Conservation (phyloP, 495 filamentous ascomycete genomes). For the Beverwykella pulmonaria region DNA sequence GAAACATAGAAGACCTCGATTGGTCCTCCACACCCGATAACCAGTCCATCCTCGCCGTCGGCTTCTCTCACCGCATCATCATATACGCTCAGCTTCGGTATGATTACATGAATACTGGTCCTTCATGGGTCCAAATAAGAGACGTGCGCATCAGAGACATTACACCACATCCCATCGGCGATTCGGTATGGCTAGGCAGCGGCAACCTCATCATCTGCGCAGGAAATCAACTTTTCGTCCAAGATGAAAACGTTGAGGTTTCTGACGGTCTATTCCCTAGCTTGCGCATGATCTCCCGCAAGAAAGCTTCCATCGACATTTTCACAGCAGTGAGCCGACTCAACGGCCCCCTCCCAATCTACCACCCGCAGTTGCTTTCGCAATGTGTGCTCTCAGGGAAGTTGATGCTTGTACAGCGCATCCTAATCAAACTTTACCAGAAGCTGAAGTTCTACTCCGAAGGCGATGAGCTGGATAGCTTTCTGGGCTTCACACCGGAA, state of each 20-base stretch:
- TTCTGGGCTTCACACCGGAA: slow-evolving; percentile 70
- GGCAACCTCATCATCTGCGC: slow-evolving; percentile 84
- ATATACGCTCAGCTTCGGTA: slow-evolving; percentile 91
- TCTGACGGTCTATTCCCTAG: slow-evolving; percentile 64
- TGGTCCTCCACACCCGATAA: slow-evolving; percentile 93
- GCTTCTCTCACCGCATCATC: slow-evolving; percentile 81
- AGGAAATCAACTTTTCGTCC: slow-evolving; percentile 91
- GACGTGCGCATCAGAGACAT: slow-evolving; percentile 80
- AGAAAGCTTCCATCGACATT: slow-evolving; percentile 59
- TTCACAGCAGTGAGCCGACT: slow-evolving; percentile 80
- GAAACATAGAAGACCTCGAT: slow-evolving; percentile 83
- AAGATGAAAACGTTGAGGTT: slow-evolving; percentile 71
- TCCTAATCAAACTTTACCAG: slow-evolving; percentile 73
- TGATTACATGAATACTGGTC: slow-evolving; percentile 87
- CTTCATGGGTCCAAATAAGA: slow-evolving; percentile 83
- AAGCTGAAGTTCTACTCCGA: slow-evolving; percentile 81
- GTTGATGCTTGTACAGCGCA: slow-evolving; percentile 67
- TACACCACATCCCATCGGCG: slow-evolving; percentile 89
- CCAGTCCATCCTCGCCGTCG: slow-evolving; percentile 89
- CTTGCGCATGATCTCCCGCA: slow-evolving; percentile 64
- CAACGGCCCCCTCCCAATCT: slow-evolving; percentile 87
- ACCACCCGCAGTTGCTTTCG: slow-evolving; percentile 88
- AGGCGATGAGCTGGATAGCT: slow-evolving; percentile 79
- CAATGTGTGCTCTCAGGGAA: slow-evolving; percentile 88
- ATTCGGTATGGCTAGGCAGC: slow-evolving; percentile 84